These are phyloP conservation scores for Arthrobotrys pseudoclavata DNA, from an alignment of 2,329 filamentous ascomycete species.

Conservation along the genomic window DNA sequence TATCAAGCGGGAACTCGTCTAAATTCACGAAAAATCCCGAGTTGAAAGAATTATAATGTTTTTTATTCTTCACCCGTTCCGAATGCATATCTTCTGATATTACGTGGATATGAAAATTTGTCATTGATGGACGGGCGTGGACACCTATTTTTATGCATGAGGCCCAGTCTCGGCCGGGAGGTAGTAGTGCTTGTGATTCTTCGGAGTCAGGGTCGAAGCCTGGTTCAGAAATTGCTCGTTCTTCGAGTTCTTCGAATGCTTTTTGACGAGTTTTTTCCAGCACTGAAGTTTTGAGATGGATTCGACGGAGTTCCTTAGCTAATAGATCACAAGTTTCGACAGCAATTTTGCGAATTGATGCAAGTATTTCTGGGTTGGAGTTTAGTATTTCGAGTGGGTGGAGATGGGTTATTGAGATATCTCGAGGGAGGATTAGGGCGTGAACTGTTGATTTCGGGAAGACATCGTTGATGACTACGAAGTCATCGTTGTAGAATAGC, in stretches of 20 bases:
- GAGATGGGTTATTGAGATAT: conserved; percentile 72
- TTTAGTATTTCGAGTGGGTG: conserved; percentile 83
- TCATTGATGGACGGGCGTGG: conserved; percentile 92
- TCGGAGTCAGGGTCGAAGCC: conserved; percentile 60
- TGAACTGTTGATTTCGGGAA: conserved; percentile 90
- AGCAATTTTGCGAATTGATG: conserved; percentile 41
- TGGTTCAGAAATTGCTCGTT: conserved; percentile 63
- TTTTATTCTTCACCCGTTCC: conserved; percentile 78
- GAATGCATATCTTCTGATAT: conserved; percentile 84
- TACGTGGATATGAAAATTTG: conserved; percentile 90
- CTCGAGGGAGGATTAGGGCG: conserved; percentile 86
- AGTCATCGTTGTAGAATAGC: conserved; percentile 76
- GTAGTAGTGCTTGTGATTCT: conserved; percentile 34
- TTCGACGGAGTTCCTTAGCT: conserved; percentile 79
- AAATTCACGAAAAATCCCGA: conserved; percentile 86
- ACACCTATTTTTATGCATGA: conserved; percentile 81
- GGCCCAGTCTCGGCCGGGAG: conserved; percentile 76
- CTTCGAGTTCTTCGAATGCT: conserved; percentile 74
- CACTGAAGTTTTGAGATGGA: conserved; percentile 75
- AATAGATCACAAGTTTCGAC: conserved; percentile 75
- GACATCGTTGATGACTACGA: conserved; percentile 83
- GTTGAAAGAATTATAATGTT: conserved; percentile 87
- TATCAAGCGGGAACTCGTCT: conserved; percentile 81
- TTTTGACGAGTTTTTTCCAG: conserved; percentile 75
- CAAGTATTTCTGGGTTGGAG: conserved; percentile 35